These are phyloP conservation scores for Aspergillus persii DNA, from an alignment of 2,329 filamentous ascomycete species.

Conservation along the genomic window DNA sequence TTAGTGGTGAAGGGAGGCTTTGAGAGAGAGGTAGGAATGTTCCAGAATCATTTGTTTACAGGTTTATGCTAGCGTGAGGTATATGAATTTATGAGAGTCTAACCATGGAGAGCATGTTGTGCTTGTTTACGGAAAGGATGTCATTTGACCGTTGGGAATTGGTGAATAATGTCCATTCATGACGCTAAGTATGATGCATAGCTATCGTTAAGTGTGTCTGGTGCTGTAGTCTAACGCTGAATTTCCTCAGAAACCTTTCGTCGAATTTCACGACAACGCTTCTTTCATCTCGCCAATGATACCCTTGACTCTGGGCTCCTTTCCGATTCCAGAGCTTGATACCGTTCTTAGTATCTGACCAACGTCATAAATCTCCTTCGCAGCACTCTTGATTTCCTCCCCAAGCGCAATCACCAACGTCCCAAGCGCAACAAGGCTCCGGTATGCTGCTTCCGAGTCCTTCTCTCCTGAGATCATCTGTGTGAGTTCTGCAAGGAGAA, in stretches of 20 bases:
- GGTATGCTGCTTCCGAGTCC: conserved; percentile 81
- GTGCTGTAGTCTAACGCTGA: not conserved
- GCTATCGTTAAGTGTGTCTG: conserved; percentile 13
- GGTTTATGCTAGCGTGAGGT: not conserved
- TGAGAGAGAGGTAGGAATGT: conserved; percentile 13
- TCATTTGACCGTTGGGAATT: not conserved
- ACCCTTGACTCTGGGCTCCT: conserved; percentile 60
- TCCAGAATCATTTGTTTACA: not conserved
- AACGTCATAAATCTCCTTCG: conserved; percentile 57
- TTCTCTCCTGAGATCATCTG: conserved; percentile 63
- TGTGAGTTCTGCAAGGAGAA: conserved; percentile 61
- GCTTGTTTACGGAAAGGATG: not conserved
- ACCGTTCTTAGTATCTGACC: conserved; percentile 47
- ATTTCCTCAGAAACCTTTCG: not conserved
- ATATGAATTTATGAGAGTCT: not conserved
- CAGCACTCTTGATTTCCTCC: conserved; percentile 57
- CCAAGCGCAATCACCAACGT: conserved; percentile 65
- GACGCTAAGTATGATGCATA: conserved; percentile 5
- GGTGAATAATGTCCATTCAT: not conserved
- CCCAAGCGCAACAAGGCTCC: conserved; percentile 77
- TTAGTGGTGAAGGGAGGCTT: conserved; percentile 37
- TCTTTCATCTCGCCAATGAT: conserved; percentile 60
- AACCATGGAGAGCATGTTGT: too few relatives aligned
- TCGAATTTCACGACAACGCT: conserved; percentile 25
- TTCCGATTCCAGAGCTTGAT: conserved; percentile 49